Percentiles rank a stretch among this genome's conserved stretches.
These are phyloP conservation scores for Malassezia equina DNA, from an alignment of 1,284 basidiomycete species.

Conservation along the genomic window DNA sequence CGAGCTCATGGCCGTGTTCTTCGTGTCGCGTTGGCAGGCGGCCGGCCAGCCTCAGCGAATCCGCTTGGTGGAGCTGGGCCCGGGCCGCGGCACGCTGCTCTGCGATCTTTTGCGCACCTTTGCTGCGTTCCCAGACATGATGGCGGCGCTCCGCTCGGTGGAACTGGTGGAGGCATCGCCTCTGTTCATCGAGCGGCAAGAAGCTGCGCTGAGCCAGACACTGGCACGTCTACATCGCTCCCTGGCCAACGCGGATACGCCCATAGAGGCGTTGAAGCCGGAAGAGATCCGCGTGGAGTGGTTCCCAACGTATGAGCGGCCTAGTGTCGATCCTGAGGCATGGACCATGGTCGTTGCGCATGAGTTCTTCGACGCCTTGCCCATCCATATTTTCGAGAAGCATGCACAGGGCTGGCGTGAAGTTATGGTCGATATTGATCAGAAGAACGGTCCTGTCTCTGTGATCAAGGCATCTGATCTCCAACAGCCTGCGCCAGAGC, in stretches of 20 bases:
- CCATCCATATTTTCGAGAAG: constrained; percentile 72
- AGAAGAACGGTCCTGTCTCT: constrained; percentile 14
- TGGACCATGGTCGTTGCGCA: constrained; percentile 87
- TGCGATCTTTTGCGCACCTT: constrained; percentile 66
- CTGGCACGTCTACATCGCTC: constrained; percentile 22
- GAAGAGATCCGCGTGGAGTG: constrained; percentile 55
- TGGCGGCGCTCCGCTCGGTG: constrained; percentile 26
- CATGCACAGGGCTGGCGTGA: constrained; percentile 68
- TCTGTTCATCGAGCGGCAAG: constrained; percentile 32
- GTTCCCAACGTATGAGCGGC: constrained; percentile 64
- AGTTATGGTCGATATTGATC: constrained; percentile 60
- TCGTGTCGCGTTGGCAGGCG: constrained; percentile 66
- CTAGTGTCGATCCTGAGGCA: constrained; percentile 51
- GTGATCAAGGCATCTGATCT: constrained; percentile 28
- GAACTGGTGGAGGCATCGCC: constrained; percentile 45
- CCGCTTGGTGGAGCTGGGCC: constrained; percentile 81
- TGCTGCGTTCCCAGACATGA: constrained; percentile 29
- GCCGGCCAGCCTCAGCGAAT: constrained; percentile 55
- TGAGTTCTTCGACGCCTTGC: constrained; percentile 95
- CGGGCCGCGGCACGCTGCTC: constrained; percentile 85
- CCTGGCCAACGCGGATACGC: constrained; percentile 22
- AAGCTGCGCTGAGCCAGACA: constrained; percentile 21
- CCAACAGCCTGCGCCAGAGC: constrained; percentile 23
- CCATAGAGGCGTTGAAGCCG: constrained; percentile 16
- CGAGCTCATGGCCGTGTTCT: constrained; percentile 61